Base-by-base conservation (phyloP, 768 basidiomycete genomes). In the Trametes coccinea region DNA sequence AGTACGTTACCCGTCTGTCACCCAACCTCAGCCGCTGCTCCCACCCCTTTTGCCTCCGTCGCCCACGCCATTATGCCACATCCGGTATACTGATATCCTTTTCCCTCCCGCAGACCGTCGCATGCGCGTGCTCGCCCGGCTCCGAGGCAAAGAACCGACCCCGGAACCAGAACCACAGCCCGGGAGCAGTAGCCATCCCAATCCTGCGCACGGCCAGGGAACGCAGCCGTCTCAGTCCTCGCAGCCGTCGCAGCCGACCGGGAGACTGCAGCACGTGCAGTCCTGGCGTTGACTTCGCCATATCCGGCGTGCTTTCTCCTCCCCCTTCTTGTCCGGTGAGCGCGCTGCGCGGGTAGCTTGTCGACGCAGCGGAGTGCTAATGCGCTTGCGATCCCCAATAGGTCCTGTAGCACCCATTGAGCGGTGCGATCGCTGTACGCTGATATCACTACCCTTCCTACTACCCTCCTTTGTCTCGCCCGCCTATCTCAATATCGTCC, bases 101-200 rank as follows among this genome's bases (percentile, higher is more conserved):
- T 59, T 39, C 17, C 82, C 78, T 31, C 59, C 34, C 34, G 14
- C 56, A 74, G 72, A 58, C 46, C 70, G 70, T 29, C 66, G 72
- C 39, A 58, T 74, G 53, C 70, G 70, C 31, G 80, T 86, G 54
- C 76, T 88, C 56, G 72, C 79, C 22, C 78, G 82, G 43, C 77
- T 87, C 66, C 77, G 81, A 29, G 82, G 80, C 59, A 77, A 76
- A 66, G 75, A 79, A 43, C 79, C 80, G 22, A 81, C 83, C 6
- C 82, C 83, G 14, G 79, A 77, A 37, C 74, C 74, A 37, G 70
- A 75, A 27, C 34, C 53, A 1, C 52, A 53, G 49, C 41, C 57
- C 31, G 61, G 60, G n/a, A 41, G 62, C 60, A 53, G 59, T 29
- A 40, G 29, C n/a, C 34, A 37, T 37, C 34, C 34, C 34, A 37